Percentiles rank a stretch among this genome's conserved stretches.
Conservation (phyloP, 257 asterid genomes). For the Cordia subcordata region DNA sequence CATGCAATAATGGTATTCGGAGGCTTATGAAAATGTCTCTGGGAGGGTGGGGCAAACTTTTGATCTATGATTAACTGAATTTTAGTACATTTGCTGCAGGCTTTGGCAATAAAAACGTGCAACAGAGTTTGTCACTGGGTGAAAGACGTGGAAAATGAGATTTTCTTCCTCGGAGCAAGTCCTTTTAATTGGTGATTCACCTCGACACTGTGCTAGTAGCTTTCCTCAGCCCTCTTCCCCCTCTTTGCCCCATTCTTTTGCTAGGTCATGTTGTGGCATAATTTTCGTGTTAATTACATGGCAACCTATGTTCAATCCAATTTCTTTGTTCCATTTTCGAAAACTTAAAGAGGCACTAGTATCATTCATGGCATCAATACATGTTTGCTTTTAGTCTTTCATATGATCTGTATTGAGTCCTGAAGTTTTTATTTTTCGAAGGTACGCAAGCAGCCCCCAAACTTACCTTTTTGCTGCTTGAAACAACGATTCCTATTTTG, state of each 20-base stretch:
- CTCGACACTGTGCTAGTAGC: background rate
- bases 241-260: background rate
- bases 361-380: too few species aligned
- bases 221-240: background rate
- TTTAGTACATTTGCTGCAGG: constrained; percentile 42
- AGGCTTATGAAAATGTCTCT: too few species aligned
- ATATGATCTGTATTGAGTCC: too few species aligned
- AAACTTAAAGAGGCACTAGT: too few species aligned
- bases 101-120: constrained; percentile 87
- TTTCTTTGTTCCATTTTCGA: too few species aligned
- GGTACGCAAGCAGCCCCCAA: constrained; percentile 3
- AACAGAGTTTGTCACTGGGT: constrained; percentile 95
- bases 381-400: background rate
- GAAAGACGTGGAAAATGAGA: constrained; percentile 82
- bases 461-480: constrained; percentile 1
- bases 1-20: too few species aligned
- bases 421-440: constrained; percentile 1
- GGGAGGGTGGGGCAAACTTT: background rate
- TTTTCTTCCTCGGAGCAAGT: constrained; percentile 84
- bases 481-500: background rate
- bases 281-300: too few species aligned
- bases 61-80: background rate
- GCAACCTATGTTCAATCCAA: too few species aligned
- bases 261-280: background rate
- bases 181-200: constrained; percentile 83